phyloP scores from a whole-genome alignment of 2,329 filamentous ascomycete genomes.

The Diaporthe aspalathi region DNA sequence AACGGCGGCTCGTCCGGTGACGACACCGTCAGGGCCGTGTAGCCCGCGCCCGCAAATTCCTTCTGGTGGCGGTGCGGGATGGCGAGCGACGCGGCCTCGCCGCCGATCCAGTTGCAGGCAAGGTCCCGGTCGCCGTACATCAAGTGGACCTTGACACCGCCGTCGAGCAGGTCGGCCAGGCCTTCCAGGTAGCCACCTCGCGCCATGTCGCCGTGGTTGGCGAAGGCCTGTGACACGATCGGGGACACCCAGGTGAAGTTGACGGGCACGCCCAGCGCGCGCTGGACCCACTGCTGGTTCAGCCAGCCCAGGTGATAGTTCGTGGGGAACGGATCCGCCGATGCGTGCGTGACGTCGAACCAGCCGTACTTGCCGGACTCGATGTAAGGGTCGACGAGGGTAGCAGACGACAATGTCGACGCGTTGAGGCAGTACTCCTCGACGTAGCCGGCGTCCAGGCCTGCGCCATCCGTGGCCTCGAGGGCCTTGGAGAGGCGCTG shows the following conservation, averaged over 20 bases:
- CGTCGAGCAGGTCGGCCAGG: conserved; percentile 62
- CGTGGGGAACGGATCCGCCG: conserved; percentile 63
- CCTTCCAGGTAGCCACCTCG: conserved; percentile 52
- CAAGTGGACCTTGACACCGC: conserved; percentile 64
- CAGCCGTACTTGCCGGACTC: conserved; percentile 53
- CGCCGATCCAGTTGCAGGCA: conserved; percentile 62
- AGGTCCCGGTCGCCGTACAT: conserved; percentile 69
- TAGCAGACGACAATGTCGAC: not conserved
- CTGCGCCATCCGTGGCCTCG: conserved; percentile 45
- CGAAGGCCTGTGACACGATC: conserved; percentile 58
- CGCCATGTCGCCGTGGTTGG: conserved; percentile 46
- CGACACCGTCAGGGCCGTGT: conserved; percentile 66
- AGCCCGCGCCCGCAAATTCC: conserved; percentile 70
- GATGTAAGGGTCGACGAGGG: conserved; percentile 19
- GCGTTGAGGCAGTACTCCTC: conserved; percentile 35
- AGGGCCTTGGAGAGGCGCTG: conserved; percentile 49
- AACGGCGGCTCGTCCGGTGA: conserved; percentile 59
- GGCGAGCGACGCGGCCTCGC: conserved; percentile 58
- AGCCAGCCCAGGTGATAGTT: conserved; percentile 66
- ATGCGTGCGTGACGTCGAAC: conserved; percentile 67
- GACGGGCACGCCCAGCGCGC: conserved; percentile 66
- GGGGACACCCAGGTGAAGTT: conserved; percentile 63
- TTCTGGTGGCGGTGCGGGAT: conserved; percentile 72
- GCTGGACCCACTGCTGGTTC: conserved; percentile 65
- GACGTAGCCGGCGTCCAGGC: conserved; percentile 26